A percentile compares a stretch with the other conserved stretches of the same genome.
phyloP scores from a whole-genome alignment of 2,329 filamentous ascomycete genomes.

The Clonostachys byssicola region DNA sequence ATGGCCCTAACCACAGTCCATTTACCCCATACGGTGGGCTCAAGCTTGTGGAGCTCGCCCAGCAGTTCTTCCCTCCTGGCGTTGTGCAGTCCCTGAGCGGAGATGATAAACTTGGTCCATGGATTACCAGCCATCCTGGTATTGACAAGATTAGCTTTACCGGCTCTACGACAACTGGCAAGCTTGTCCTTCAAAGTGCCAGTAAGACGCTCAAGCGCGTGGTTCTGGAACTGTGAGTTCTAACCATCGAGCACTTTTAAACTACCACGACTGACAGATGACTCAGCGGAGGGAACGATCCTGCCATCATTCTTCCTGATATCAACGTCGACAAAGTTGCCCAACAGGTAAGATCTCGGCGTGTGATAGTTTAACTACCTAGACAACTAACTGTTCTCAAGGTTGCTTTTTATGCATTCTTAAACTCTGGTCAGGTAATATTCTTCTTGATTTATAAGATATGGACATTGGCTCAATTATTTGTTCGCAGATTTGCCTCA shows the following conservation, averaged over 20 bases:
- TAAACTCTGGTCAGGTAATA: conserved; percentile 40
- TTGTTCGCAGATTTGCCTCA: conserved; percentile 14
- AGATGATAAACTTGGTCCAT: conserved; percentile 54
- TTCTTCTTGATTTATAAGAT: too few species aligned
- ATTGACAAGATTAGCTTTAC: conserved; percentile 62
- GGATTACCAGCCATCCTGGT: conserved; percentile 49
- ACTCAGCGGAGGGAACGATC: conserved; percentile 48
- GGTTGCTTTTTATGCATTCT: conserved; percentile 45
- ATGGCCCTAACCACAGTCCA: conserved; percentile 14
- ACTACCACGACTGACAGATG: too few species aligned
- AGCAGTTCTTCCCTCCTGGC: conserved; percentile 48
- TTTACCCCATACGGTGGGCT: conserved; percentile 54
- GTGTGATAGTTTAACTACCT: too few species aligned
- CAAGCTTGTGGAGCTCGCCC: conserved; percentile 56
- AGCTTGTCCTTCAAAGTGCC: conserved; percentile 35
- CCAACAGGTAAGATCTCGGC: too few species aligned
- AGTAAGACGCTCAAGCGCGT: conserved; percentile 3
- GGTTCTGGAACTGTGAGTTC: conserved; percentile 1
- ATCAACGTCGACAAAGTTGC: conserved; percentile 38
- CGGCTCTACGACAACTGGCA: conserved; percentile 54
- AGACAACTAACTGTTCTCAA: conserved; percentile 8
- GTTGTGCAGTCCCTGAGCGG: conserved; percentile 57
- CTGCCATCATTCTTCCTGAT: conserved; percentile 30
- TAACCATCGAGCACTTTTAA: too few species aligned
- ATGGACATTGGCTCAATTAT: too few species aligned